These are phyloP conservation scores for Persicaria tinctoria DNA, from an alignment of 148 eudicot species.

Conservation along the genomic window DNA sequence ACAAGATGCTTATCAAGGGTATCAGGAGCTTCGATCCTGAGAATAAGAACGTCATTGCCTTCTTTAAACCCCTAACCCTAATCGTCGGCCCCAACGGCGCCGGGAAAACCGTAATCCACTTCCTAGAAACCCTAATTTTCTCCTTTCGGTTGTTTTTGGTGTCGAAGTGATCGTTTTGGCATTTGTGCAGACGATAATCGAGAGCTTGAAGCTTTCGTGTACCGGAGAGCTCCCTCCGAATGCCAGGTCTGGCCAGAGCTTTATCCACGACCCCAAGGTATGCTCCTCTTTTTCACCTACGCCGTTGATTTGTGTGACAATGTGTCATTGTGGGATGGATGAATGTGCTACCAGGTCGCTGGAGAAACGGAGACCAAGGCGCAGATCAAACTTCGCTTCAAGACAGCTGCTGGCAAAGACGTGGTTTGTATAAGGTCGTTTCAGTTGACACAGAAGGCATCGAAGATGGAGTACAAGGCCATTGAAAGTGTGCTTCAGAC, in stretches of 20 bases:
- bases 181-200: slow-evolving; percentile 68
- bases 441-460: slow-evolving; percentile 89
- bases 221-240: slow-evolving; percentile 97
- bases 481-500: slow-evolving; percentile 98
- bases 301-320: neutral
- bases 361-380: slow-evolving; percentile 99
- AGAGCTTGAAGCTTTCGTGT: slow-evolving; percentile 93
- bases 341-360: slow-evolving; percentile 54
- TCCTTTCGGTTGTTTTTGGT: neutral
- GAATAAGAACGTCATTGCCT: slow-evolving; percentile 82
- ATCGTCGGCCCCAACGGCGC: slow-evolving; percentile 97
- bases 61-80: slow-evolving; percentile 83
- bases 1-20: slow-evolving; percentile 94
- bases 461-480: slow-evolving; percentile 96
- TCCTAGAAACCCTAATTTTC: neutral
- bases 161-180: neutral
- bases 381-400: slow-evolving; percentile 92
- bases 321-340: neutral
- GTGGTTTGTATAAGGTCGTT: slow-evolving; percentile 96
- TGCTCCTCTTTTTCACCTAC: neutral
- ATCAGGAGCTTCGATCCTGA: slow-evolving; percentile 98
- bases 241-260: slow-evolving; percentile 97
- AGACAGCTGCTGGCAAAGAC: slow-evolving; percentile 93
- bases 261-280: slow-evolving; percentile 99
- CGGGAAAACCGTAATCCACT: slow-evolving; percentile 67